Base-by-base conservation (phyloP, 2,329 filamentous ascomycete species). In the Sclerotiophoma versabilis region DNA sequence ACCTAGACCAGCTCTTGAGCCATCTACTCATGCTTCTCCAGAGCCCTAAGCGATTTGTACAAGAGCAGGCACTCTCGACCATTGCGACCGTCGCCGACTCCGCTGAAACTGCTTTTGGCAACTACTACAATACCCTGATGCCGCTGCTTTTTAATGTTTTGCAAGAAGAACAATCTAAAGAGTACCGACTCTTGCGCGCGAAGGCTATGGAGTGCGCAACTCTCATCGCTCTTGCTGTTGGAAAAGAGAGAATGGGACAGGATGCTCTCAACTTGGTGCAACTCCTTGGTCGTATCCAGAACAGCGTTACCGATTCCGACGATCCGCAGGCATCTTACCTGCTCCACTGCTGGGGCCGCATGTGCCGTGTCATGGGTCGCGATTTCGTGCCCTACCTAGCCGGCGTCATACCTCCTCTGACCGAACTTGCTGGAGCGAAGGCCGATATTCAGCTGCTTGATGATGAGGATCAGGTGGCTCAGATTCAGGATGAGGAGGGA, bases 201-300 rank as follows among this genome's bases (percentile, higher is more conserved):
- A 99, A 99, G 81, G 95, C 95, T 3, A 99, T 99, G 95, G 95
- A 99, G 77, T 99, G 95, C 72, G 93, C 95, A 15, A 99, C 95
- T 7, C 81, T 99, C 36, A 99, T 99, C 69, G 92, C 95, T 26
- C 81, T 99, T 48, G 95, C 95, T 25, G 95, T 99, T 57, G 95
- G 95, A 46, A 95, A 96, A 76, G 91, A 96, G 66, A 90, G 91
- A 58, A 92, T 99, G 76, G 93, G 91, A 9, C 83, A 85, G 60
- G 93, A 99, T 77, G 93, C 93, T 4, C 83, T 95, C 78, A 89
- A 87, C 34, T 82, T 99, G 33, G 93, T 98, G 17, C 88, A 96
- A 67, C 83, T 97, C 19, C 83, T 99, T 46, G 93, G 90, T 46
- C 87, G 85, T 58, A 96, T 98, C 51, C 95, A 99, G 75, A 83